Base-by-base conservation (phyloP, 805 yeast genomes). In the Starmera pachycereana region DNA sequence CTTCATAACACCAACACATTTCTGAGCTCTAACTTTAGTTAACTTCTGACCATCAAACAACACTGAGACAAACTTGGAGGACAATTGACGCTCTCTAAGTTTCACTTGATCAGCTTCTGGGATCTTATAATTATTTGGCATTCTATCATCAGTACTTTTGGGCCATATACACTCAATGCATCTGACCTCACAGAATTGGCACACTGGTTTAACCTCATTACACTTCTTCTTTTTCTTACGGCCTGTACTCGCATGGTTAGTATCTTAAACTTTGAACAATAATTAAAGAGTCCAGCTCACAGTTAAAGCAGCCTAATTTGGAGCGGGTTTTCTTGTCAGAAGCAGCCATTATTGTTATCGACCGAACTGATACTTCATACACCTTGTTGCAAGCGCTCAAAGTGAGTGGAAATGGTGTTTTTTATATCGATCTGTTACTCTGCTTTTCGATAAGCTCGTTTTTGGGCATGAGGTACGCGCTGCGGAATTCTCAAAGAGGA, bases 191-290 rank as follows among this genome's bases (percentile, higher is more conserved):
- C 79, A 73, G 36, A 66, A 66, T 10, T 60, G 55, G 42, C 71
- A 65, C 43, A 50, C 47, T 6, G 71, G 70, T 38, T 57, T 66
- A 14, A 53, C 58, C 48, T 74, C 79, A 47, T 74, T 78, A 55
- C 84, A 77, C 62, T 77, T 77, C 64, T 78, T 69, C 62, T 78
- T 77, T 49, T 82, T 66, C 51, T 71, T 72, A 35, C 83, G 66
- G 53, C 85, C 43, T 43, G 18, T 14, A 2, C 8, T 10, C 8
- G 7, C 13, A 6, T 10, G 5, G 18, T 8, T 11, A 12, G 9
- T 12, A 8, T 8, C 4, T 4, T 16, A 4, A n/a, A n/a, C n/a
- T n/a, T n/a, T n/a, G n/a, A n/a, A n/a, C n/a, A n/a, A n/a, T n/a
- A n/a, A n/a, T n/a, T n/a, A n/a, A n/a, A n/a, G n/a, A n/a, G 18